These are phyloP conservation scores for Zygotorulaspora florentina DNA, from an alignment of 805 yeast species.

Conservation along the genomic window DNA sequence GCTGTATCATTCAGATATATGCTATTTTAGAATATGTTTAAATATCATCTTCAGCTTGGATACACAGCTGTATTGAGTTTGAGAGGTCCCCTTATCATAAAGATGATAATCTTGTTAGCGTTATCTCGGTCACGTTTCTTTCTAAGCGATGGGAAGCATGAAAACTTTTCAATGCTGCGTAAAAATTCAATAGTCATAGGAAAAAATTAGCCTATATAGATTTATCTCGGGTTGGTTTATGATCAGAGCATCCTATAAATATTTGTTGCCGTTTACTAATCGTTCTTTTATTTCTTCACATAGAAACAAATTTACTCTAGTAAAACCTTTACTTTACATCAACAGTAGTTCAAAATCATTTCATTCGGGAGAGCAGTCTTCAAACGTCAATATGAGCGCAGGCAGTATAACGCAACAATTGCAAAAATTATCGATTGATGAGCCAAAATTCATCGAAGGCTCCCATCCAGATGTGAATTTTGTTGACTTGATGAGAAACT, in stretches of 20 bases:
- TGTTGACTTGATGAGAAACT: slow-evolving; percentile 84
- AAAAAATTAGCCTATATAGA: too few relatives aligned
- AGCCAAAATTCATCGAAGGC: slow-evolving; percentile 47
- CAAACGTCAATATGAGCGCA: not conserved
- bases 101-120: too few relatives aligned
- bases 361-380: not conserved
- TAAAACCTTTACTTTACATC: not conserved
- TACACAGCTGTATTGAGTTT: not conserved
- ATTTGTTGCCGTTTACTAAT: not conserved
- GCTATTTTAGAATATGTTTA: too few relatives aligned
- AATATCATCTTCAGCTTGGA: too few relatives aligned
- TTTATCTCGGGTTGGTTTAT: not conserved
- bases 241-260: not conserved
- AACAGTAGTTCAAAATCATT: not conserved
- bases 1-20: too few relatives aligned
- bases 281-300: not conserved
- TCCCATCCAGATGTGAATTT: slow-evolving; percentile 77
- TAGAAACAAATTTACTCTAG: not conserved
- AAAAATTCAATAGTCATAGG: not conserved
- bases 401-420: slow-evolving; percentile 30
- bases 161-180: not conserved
- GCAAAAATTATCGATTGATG: slow-evolving; percentile 34
- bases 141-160: not conserved
- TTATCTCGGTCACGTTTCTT: not conserved
- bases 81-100: too few relatives aligned